A percentile compares a stretch with the other conserved stretches of the same genome.
phyloP scores from a whole-genome alignment of 306 rosid species.

The Styphnolobium japonicum region DNA sequence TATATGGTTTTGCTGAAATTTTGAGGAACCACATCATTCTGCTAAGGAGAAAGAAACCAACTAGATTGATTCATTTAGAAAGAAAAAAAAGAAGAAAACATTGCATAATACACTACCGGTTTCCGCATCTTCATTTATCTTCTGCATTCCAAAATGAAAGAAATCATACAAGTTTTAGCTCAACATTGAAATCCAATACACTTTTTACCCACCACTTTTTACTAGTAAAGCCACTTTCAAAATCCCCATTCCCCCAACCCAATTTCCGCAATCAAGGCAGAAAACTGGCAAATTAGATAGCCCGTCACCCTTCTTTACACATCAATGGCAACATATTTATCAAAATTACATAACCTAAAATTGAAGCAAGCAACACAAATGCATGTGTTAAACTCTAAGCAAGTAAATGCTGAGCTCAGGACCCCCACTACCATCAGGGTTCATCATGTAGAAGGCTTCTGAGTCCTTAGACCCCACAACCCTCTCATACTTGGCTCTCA shows the following conservation, averaged over 20 bases:
- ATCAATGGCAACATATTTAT: neutral
- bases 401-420: constrained; percentile 88
- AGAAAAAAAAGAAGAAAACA: neutral
- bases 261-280: neutral
- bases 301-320: constrained; percentile 2
- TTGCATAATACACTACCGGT: neutral
- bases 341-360: neutral
- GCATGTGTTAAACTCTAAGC: constrained; percentile 53
- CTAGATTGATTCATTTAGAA: neutral
- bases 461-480: constrained; percentile 89
- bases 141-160: constrained; percentile 5
- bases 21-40: neutral
- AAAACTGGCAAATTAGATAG: neutral
- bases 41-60: neutral
- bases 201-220: neutral
- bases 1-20: neutral
- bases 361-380: neutral
- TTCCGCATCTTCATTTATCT: neutral
- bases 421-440: constrained; percentile 69
- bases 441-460: constrained; percentile 86
- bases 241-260: neutral
- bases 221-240: neutral
- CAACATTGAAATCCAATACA: neutral
- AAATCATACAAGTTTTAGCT: neutral
- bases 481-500: constrained; percentile 88